phyloP scores from a whole-genome alignment of 768 basidiomycete species.

The Boletus rex-veris region DNA sequence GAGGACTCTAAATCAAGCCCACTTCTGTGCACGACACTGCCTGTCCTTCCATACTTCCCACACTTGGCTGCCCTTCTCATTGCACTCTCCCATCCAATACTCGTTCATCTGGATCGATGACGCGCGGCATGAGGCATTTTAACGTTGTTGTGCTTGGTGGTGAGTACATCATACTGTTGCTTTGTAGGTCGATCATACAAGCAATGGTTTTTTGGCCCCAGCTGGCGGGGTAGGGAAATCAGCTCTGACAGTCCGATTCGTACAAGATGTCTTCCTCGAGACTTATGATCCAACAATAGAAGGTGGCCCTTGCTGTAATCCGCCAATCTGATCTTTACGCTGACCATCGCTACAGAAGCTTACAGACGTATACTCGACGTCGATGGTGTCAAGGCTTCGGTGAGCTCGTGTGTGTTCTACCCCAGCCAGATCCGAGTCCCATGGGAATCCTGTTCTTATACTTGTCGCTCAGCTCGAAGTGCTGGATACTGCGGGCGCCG shows the following conservation, averaged over 20 bases:
- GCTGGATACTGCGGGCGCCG: constrained; percentile 81
- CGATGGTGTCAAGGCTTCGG: constrained; percentile 60
- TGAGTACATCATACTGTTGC: constrained; percentile 31
- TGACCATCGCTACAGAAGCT: constrained; percentile 48
- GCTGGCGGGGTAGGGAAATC: constrained; percentile 91
- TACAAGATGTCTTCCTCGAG: constrained; percentile 68
- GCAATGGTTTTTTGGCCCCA: constrained; percentile 26
- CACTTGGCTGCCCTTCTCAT: constrained; percentile 9
- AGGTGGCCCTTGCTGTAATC: constrained; percentile 41
- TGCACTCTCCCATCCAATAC: constrained; percentile 9
- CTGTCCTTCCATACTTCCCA: constrained; percentile 20
- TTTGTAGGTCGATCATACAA: not conserved
- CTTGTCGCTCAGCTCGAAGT: constrained; percentile 61
- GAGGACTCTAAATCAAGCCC: constrained; percentile 2
- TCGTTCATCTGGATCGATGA: constrained; percentile 2
- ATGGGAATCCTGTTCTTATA: constrained; percentile 12
- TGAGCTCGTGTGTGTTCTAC: constrained; percentile 34
- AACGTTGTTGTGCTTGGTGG: constrained; percentile 81
- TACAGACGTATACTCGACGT: constrained; percentile 65
- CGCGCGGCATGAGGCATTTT: constrained; percentile 58
- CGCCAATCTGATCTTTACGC: not conserved
- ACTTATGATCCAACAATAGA: constrained; percentile 84
- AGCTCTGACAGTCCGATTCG: constrained; percentile 77
- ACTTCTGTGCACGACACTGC: constrained; percentile 12
- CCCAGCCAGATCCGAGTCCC: constrained; percentile 1